Base-by-base conservation (phyloP, 2,329 filamentous ascomycete species). In the Penicillium sp. region DNA sequence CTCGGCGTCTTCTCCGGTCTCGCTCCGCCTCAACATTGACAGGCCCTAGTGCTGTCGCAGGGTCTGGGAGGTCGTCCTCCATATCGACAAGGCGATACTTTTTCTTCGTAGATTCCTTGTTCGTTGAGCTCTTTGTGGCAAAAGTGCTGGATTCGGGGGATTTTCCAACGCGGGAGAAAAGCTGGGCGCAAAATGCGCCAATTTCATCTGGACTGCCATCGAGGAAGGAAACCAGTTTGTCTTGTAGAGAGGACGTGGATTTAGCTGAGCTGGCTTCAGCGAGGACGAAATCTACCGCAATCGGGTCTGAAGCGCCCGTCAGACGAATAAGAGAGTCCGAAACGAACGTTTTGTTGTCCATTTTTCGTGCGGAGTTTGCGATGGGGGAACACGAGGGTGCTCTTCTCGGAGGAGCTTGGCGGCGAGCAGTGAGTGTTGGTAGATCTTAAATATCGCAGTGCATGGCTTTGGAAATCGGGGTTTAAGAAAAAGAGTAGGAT, bases 221-320 rank as follows among this genome's bases (percentile, higher is more conserved):
- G 14, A 80, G 63, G 56, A 79, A 78, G 25, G 65, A 60, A 8
- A 65, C 61, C 6, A 80, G 69, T 50, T 77, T 77, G 47, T 75
- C 74, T 47, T 70, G 63, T 25, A 80, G 62, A 17, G 69, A 62
- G 4, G 59, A 58, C 6, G 69, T 57, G 2, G 73, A 76, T 51
- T 74, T 76, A 29, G 72, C 69, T 15, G 70, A 68, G 50, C 63
- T 65, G 7, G 77, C 75, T 11, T 75, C 77, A 29, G 74, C 73
- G 39, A 77, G 69, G 16, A 80, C 69, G 50, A 79, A 80, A 60
- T 80, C 77, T 45, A 79, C 63, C 34, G 77, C 67, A 36, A 77
- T 78, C 23, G 72, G 64, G 45, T 79, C 77, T 26, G 75, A 77
- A 33, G 72, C 76, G 47, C 76, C 76, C 25, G 75, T 73, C 35